phyloP scores from a whole-genome alignment of 2,329 filamentous ascomycete species.

The Pseudogymnoascus verrucosus region DNA sequence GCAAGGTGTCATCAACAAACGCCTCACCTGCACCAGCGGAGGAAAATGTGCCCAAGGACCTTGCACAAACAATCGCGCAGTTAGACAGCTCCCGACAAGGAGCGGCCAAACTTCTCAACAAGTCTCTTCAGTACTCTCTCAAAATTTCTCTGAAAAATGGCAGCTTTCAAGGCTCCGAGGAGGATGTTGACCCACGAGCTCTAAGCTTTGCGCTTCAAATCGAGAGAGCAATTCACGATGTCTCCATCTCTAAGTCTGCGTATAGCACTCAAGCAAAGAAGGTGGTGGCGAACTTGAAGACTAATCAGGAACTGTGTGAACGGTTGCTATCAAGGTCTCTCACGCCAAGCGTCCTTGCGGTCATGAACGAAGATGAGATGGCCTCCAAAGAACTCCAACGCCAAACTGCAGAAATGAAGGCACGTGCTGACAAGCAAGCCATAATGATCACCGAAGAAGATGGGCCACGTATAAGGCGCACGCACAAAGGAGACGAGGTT shows the following conservation, averaged over 20 bases:
- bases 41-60: slow-evolving; percentile 39
- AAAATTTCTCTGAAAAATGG: slow-evolving; percentile 58
- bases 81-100: slow-evolving; percentile 58
- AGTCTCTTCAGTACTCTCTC: slow-evolving; percentile 59
- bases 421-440: slow-evolving; percentile 72
- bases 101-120: slow-evolving; percentile 62
- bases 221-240: slow-evolving; percentile 60
- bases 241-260: slow-evolving; percentile 43
- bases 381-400: slow-evolving; percentile 82
- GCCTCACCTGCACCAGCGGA: slow-evolving; percentile 22
- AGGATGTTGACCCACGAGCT: slow-evolving; percentile 55
- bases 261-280: slow-evolving; percentile 61
- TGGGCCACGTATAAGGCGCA: slow-evolving; percentile 73
- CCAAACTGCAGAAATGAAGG: slow-evolving; percentile 68
- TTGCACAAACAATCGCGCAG: slow-evolving; percentile 43
- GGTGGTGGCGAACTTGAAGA: slow-evolving; percentile 80
- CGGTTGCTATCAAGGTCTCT: slow-evolving; percentile 67
- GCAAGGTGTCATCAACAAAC: slow-evolving; percentile 47
- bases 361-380: slow-evolving; percentile 85
- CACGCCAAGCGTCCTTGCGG: slow-evolving; percentile 67
- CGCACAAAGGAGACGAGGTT: slow-evolving; percentile 91
- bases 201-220: slow-evolving; percentile 69
- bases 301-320: slow-evolving; percentile 70
- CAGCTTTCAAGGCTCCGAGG: slow-evolving; percentile 54
- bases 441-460: slow-evolving; percentile 69